Conservation (phyloP, 805 yeast genomes). For the Ogataea neopini region DNA sequence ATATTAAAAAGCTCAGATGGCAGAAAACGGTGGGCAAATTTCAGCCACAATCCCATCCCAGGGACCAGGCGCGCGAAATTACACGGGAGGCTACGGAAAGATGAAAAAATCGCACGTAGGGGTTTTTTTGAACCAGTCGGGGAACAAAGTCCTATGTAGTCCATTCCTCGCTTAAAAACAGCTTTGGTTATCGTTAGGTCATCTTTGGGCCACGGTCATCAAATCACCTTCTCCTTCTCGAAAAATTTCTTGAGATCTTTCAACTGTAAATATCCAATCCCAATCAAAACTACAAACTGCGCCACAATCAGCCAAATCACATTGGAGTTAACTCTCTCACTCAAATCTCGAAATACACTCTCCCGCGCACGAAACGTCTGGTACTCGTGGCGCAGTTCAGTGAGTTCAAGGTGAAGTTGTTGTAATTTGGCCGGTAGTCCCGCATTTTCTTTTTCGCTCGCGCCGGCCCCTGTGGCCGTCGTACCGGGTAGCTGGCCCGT, state of each 20-base stretch:
- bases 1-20: background rate
- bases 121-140: too few relatives aligned
- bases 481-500: constrained; percentile 51
- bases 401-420: constrained; percentile 54
- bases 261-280: constrained; percentile 75
- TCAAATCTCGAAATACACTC: constrained; percentile 70
- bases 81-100: background rate
- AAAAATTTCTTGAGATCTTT: constrained; percentile 78
- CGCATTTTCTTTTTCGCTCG: constrained; percentile 49
- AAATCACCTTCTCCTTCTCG: constrained; percentile 83
- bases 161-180: too few relatives aligned
- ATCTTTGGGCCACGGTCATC: too few relatives aligned
- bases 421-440: constrained; percentile 41
- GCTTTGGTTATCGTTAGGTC: too few relatives aligned
- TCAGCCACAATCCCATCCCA: too few relatives aligned
- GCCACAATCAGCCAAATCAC: constrained; percentile 74
- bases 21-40: background rate
- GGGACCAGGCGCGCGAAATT: background rate
- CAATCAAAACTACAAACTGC: constrained; percentile 66
- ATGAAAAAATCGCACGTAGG: background rate
- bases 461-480: constrained; percentile 53
- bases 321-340: constrained; percentile 72
- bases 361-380: constrained; percentile 65
- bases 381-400: constrained; percentile 66
- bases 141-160: too few relatives aligned